A percentile compares a stretch with the other conserved stretches of the same genome.
Evolutionary conservation across 805 yeast genomes (phyloP).

Genomic region (Cyberlindnera veronae): DNA sequence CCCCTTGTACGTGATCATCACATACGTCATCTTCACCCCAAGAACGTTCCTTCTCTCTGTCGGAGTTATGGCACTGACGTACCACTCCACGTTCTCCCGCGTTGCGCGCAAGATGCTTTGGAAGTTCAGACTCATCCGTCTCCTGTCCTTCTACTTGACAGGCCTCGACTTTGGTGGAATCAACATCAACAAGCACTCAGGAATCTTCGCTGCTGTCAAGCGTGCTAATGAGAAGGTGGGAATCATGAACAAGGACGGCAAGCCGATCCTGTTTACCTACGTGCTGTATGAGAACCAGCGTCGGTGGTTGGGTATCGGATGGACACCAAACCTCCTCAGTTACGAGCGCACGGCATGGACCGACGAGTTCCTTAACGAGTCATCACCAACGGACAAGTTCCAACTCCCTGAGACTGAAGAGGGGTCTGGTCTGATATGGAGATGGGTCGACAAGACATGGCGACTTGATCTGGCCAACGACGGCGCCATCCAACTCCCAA

Average conservation of each 20-base stretch:
- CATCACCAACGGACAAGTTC: slow-evolving; percentile 72
- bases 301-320: slow-evolving; percentile 96
- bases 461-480: slow-evolving; percentile 84
- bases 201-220: slow-evolving; percentile 41
- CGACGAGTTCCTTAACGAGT: slow-evolving; percentile 88
- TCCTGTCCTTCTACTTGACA: slow-evolving; percentile 74
- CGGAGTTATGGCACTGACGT: slow-evolving; percentile 65
- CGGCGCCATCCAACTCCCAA: slow-evolving; percentile 72
- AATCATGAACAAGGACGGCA: slow-evolving; percentile 32
- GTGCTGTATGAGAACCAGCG: slow-evolving; percentile 93
- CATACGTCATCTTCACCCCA: slow-evolving; percentile 69
- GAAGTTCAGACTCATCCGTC: slow-evolving; percentile 71
- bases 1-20: slow-evolving; percentile 73
- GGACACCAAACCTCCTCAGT: slow-evolving; percentile 89
- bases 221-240: slow-evolving; percentile 35
- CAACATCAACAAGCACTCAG: slow-evolving; percentile 37
- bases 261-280: slow-evolving; percentile 78
- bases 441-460: slow-evolving; percentile 96
- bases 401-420: slow-evolving; percentile 74
- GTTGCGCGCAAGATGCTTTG: slow-evolving; percentile 82
- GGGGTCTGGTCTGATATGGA: slow-evolving; percentile 75
- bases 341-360: slow-evolving; percentile 98
- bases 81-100: slow-evolving; percentile 82
- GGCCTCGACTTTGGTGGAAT: slow-evolving; percentile 74
- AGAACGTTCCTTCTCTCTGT: slow-evolving; percentile 54